phyloP scores from a whole-genome alignment of 331 rosid genomes.

The Pyracantha coccinea region DNA sequence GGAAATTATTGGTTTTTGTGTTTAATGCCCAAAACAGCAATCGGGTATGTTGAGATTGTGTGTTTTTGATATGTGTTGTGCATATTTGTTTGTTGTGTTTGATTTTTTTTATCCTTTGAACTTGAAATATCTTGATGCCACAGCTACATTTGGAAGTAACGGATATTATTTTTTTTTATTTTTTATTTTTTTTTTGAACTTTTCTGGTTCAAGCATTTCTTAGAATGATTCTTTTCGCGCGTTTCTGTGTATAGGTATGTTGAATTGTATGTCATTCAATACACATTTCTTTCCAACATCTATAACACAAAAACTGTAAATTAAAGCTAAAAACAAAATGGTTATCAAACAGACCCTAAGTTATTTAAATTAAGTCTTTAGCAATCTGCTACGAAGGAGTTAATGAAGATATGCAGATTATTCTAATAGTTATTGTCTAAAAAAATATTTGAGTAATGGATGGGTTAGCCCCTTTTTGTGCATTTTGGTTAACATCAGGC shows the following conservation, averaged over 20 bases:
- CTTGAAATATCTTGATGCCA: not conserved
- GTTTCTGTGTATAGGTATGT: not conserved
- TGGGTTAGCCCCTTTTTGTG: not conserved
- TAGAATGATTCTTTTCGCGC: not conserved
- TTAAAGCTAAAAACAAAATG: too few relatives aligned
- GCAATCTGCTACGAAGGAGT: not conserved
- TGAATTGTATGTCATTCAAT: not conserved
- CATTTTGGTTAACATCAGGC: not conserved
- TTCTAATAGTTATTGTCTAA: not conserved
- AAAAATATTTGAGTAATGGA: not conserved
- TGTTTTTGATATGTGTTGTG: not conserved
- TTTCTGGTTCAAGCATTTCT: not conserved
- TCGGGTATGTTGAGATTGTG: not conserved
- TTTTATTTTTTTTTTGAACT: not conserved
- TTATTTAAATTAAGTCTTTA: not conserved
- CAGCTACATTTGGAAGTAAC: not conserved
- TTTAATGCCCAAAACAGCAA: not conserved
- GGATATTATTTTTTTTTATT: not conserved
- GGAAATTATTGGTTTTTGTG: not conserved
- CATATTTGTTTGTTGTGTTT: not conserved
- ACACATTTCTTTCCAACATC: too few relatives aligned
- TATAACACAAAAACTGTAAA: too few relatives aligned
- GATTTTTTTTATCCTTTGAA: not conserved
- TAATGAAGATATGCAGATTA: not conserved
- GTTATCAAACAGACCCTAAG: not conserved